Conservation (phyloP, 768 basidiomycete genomes). For the Suillus ampliporus region DNA sequence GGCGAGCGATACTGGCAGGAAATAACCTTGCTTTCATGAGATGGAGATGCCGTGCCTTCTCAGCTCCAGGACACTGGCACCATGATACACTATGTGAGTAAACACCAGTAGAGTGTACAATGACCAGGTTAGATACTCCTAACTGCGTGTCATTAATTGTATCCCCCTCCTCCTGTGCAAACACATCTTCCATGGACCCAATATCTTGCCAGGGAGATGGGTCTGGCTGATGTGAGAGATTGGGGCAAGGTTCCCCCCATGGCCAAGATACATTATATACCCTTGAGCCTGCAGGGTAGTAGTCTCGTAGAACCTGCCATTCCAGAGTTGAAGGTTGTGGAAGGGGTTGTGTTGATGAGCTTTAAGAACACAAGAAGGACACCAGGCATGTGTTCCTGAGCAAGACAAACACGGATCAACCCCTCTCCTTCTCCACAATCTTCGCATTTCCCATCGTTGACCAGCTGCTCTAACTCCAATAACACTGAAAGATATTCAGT, state of each 20-base stretch:
- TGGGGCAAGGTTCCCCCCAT: slow-evolving; percentile 25
- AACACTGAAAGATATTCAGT: not conserved
- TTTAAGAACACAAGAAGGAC: not conserved
- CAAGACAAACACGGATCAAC: slow-evolving; percentile 4
- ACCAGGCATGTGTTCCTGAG: slow-evolving; percentile 9
- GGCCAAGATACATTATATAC: slow-evolving; percentile 22
- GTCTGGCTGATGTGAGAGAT: too few species aligned
- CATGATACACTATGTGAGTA: not conserved
- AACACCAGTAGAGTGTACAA: too few species aligned
- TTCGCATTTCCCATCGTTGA: slow-evolving; percentile 2
- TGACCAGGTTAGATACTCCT: too few species aligned
- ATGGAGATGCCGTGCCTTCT: too few species aligned
- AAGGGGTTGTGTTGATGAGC: slow-evolving; percentile 11
- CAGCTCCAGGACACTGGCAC: slow-evolving; percentile 4
- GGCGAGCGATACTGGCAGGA: too few species aligned
- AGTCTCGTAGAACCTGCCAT: slow-evolving; percentile 19
- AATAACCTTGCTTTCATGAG: too few species aligned
- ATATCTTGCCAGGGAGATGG: too few species aligned
- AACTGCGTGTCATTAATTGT: too few species aligned
- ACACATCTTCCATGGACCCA: not conserved
- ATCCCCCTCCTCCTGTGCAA: not conserved
- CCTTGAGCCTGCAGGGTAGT: too few species aligned
- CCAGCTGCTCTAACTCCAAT: not conserved
- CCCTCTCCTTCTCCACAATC: slow-evolving; percentile 1
- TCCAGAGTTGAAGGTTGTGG: slow-evolving; percentile 28